phyloP scores from a whole-genome alignment of 2,329 filamentous ascomycete genomes.

The Grosmannia huntii region DNA sequence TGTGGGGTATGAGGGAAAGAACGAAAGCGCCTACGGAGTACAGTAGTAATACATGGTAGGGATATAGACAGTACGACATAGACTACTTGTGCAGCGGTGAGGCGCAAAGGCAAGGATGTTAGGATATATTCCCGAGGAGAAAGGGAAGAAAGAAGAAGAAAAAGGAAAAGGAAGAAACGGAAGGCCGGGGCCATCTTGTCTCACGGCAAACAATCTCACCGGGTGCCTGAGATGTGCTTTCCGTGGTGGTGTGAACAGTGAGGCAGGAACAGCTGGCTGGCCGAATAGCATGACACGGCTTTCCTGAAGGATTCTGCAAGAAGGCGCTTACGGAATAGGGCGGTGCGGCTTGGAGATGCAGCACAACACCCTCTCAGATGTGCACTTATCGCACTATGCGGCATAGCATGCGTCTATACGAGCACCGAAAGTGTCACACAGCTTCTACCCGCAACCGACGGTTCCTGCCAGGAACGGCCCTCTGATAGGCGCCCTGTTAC shows the following conservation, averaged over 20 bases:
- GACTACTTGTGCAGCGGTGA: not conserved
- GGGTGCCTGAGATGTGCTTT: not conserved
- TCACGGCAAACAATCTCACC: not conserved
- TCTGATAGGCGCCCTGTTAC: too few species aligned
- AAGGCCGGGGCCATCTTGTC: not conserved
- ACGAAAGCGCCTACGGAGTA: not conserved
- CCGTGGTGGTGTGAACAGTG: not conserved
- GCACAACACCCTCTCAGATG: too few species aligned
- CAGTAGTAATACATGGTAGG: too few species aligned
- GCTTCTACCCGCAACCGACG: too few species aligned
- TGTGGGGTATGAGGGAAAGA: not conserved
- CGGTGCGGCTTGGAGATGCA: too few species aligned
- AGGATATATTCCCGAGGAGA: too few species aligned
- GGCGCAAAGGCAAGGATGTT: not conserved
- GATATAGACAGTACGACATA: too few species aligned
- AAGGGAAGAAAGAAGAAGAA: not conserved
- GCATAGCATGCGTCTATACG: too few species aligned
- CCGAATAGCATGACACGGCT: not conserved
- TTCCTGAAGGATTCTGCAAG: not conserved
- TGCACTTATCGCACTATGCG: too few species aligned
- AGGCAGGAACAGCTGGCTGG: not conserved
- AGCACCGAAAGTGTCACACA: too few species aligned
- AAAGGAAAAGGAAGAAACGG: not conserved
- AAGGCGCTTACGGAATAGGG: too few species aligned
- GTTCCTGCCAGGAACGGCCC: too few species aligned